phyloP scores from a whole-genome alignment of 2,329 filamentous ascomycete species.

The Alternaria incomplexa region DNA sequence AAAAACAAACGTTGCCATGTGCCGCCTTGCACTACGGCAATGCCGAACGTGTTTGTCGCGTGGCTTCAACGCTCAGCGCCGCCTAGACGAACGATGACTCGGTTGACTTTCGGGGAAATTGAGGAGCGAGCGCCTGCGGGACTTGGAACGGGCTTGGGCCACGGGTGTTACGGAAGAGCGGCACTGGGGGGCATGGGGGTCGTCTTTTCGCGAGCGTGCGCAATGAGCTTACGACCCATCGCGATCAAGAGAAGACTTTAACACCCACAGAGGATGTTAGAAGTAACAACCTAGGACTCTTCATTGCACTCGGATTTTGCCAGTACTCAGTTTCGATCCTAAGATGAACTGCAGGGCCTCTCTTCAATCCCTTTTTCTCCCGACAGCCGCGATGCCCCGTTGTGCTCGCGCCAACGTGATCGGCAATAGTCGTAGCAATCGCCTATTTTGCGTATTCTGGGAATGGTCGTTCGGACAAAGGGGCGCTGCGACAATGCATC shows the following conservation, averaged over 20 bases:
- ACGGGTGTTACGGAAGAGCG: background rate
- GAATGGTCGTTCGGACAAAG: background rate
- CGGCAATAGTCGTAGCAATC: background rate
- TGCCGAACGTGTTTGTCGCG: background rate
- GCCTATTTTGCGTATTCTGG: background rate
- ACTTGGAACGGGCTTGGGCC: background rate
- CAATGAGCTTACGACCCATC: background rate
- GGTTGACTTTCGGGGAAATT: background rate
- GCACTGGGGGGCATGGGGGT: background rate
- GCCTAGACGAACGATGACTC: background rate
- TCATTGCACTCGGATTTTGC: background rate
- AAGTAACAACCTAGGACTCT: rapidly evolving
- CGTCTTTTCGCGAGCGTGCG: background rate
- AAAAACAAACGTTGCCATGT: background rate
- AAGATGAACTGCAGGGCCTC: background rate
- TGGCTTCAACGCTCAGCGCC: background rate
- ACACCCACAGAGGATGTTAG: background rate
- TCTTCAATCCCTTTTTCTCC: background rate
- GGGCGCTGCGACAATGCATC: background rate
- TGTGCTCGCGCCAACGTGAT: background rate
- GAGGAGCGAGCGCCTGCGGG: background rate
- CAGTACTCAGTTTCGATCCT: background rate
- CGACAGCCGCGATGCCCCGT: background rate
- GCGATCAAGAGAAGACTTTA: rapidly evolving
- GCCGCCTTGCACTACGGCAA: background rate